phyloP scores from a whole-genome alignment of 164 flowering plant species.

The Brasenia schreberi region DNA sequence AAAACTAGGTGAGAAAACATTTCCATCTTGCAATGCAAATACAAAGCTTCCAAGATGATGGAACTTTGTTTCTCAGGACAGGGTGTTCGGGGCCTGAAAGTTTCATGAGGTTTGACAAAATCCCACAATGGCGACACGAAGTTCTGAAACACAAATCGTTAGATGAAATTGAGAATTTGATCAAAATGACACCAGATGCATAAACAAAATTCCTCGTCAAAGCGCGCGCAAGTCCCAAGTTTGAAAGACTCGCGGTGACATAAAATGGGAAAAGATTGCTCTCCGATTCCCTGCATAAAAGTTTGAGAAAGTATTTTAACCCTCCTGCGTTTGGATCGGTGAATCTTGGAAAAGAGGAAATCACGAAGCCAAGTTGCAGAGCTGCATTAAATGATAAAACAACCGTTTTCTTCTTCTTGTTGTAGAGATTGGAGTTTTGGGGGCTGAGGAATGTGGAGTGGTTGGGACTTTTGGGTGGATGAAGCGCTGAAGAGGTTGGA shows the following conservation, averaged over 20 bases:
- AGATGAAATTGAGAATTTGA: too few relatives aligned
- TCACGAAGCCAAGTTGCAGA: background rate
- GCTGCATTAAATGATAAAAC: background rate
- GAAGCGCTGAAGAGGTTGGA: slow-evolving; percentile 43
- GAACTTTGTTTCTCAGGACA: too few relatives aligned
- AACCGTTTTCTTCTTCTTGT: background rate
- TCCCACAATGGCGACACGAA: too few relatives aligned
- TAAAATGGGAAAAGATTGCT: too few relatives aligned
- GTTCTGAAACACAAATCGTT: too few relatives aligned
- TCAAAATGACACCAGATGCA: background rate
- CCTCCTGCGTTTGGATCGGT: background rate
- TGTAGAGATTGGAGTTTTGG: background rate
- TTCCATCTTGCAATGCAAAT: too few relatives aligned
- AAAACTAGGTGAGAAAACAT: too few relatives aligned
- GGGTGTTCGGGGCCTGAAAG: too few relatives aligned
- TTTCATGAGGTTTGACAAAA: too few relatives aligned
- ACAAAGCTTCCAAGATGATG: too few relatives aligned
- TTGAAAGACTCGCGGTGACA: too few relatives aligned
- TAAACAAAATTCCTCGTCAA: background rate
- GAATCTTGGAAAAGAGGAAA: background rate
- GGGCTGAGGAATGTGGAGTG: slow-evolving; percentile 2
- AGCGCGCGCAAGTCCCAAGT: background rate
- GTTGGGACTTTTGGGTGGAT: slow-evolving; percentile 76
- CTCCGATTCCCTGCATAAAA: too few relatives aligned
- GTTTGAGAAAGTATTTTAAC: background rate